A percentile compares a stretch with the other conserved stretches of the same genome.
Evolutionary conservation across 441 rosid species (phyloP).

Genomic region (Aquilaria agallochum): DNA sequence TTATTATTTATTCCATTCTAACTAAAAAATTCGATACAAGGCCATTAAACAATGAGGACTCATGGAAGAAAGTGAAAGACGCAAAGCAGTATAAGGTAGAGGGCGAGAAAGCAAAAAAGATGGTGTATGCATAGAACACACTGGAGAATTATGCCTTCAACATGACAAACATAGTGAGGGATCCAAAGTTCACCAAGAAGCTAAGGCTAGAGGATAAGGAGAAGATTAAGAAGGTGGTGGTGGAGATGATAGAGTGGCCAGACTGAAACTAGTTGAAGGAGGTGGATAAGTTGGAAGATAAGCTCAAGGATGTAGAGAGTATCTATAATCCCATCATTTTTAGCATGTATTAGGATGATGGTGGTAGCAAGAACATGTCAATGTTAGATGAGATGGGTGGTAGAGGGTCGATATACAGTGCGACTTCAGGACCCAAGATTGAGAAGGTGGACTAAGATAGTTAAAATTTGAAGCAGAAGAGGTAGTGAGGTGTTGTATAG

Average conservation of each 20-base stretch:
- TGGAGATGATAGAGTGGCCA: slow-evolving; percentile 39
- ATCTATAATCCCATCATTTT: slow-evolving; percentile 42
- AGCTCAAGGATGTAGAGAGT: slow-evolving; percentile 38
- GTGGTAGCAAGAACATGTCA: slow-evolving; percentile 6
- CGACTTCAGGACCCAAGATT: slow-evolving; percentile 22
- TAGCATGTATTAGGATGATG: slow-evolving; percentile 45
- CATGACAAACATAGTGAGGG: slow-evolving; percentile 43
- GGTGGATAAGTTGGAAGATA: slow-evolving; percentile 43
- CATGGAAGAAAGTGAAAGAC: slow-evolving; percentile 45
- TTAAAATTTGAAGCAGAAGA: too few relatives aligned
- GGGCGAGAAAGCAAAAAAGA: slow-evolving; percentile 54
- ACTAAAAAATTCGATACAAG: too few relatives aligned
- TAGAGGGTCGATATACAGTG: slow-evolving; percentile 9
- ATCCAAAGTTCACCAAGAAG: slow-evolving; percentile 34
- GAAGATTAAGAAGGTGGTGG: slow-evolving; percentile 42
- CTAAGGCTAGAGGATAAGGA: slow-evolving; percentile 31
- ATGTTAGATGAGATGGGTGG: slow-evolving; percentile 28
- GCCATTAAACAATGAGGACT: slow-evolving; percentile 22
- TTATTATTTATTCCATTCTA: too few relatives aligned
- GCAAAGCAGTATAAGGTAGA: slow-evolving; percentile 47
- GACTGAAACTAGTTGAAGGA: slow-evolving; percentile 46
- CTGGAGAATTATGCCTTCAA: slow-evolving; percentile 45
- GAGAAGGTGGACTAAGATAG: slow-evolving; percentile 30
- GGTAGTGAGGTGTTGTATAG: too few relatives aligned
- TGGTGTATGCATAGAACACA: slow-evolving; percentile 45